Percentiles rank a stretch among this genome's conserved stretches.
Evolutionary conservation across 768 basidiomycete genomes (phyloP).

Genomic region (Wakefieldia striispora): DNA sequence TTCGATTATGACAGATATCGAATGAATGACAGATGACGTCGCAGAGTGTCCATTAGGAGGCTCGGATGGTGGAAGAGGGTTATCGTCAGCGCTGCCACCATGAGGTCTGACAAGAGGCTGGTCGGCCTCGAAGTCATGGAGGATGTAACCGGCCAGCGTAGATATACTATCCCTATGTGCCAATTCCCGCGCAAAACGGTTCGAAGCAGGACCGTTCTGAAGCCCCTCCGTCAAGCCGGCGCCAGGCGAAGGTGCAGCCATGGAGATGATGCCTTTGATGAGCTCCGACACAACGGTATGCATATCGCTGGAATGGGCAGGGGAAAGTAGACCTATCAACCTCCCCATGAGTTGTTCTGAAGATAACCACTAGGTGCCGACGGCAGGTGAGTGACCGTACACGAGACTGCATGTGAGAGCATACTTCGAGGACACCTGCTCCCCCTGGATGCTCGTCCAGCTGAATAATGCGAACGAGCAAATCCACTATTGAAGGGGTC

Average conservation of each 20-base stretch:
- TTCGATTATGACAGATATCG: slow-evolving; percentile 88
- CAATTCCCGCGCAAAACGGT: slow-evolving; percentile 86
- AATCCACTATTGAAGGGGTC: slow-evolving; percentile 87
- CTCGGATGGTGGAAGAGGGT: slow-evolving; percentile 10
- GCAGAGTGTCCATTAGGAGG: slow-evolving; percentile 47
- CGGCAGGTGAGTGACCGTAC: slow-evolving; percentile 28
- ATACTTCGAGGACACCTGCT: slow-evolving; percentile 82
- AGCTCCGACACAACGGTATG: slow-evolving; percentile 89
- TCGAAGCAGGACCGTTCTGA: slow-evolving; percentile 72
- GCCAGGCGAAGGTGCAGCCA: slow-evolving; percentile 85
- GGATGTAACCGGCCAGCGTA: slow-evolving; percentile 72
- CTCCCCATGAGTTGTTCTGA: slow-evolving; percentile 78
- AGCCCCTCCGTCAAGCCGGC: slow-evolving; percentile 69
- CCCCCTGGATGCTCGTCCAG: slow-evolving; percentile 82
- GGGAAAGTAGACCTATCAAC: slow-evolving; percentile 80
- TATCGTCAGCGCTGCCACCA: slow-evolving; percentile 13
- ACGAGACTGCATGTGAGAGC: slow-evolving; percentile 39
- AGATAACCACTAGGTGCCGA: slow-evolving; percentile 74
- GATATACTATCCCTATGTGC: slow-evolving; percentile 70
- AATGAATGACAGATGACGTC: slow-evolving; percentile 80
- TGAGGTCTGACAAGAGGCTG: slow-evolving; percentile 19
- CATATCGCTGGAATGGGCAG: slow-evolving; percentile 66
- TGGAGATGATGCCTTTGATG: slow-evolving; percentile 91
- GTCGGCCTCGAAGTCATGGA: slow-evolving; percentile 53
- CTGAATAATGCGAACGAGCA: slow-evolving; percentile 87